These are phyloP conservation scores for Didymella lethalis DNA, from an alignment of 2,329 filamentous ascomycete species.

Conservation along the genomic window DNA sequence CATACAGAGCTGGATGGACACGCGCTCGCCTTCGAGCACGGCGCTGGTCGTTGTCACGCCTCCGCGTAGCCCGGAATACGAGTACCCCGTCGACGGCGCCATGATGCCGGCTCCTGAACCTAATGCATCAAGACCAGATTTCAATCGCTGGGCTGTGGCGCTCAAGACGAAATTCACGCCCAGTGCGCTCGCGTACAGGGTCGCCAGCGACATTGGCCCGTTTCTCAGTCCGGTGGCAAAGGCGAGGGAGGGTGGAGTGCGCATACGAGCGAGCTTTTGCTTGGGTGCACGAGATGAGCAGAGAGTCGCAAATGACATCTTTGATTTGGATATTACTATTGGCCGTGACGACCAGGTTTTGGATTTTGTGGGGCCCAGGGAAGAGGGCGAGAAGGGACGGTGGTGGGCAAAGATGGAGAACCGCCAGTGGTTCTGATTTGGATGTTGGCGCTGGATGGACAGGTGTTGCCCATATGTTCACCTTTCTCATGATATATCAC, in stretches of 20 bases:
- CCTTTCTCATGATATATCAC: not conserved
- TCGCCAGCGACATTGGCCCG: slow-evolving; percentile 52
- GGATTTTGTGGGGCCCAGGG: slow-evolving; percentile 54
- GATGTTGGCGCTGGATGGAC: too few relatives aligned
- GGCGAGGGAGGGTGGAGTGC: slow-evolving; percentile 50
- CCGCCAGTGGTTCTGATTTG: slow-evolving; percentile 55
- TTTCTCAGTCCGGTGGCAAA: slow-evolving; percentile 54
- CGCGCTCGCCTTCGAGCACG: slow-evolving; percentile 49
- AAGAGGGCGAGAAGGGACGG: slow-evolving; percentile 53
- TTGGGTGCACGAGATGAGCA: slow-evolving; percentile 45
- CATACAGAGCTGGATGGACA: slow-evolving; percentile 55
- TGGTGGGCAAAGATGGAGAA: slow-evolving; percentile 54
- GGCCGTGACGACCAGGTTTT: slow-evolving; percentile 52
- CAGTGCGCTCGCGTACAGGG: slow-evolving; percentile 51
- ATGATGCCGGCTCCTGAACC: slow-evolving; percentile 36
- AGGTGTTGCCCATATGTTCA: not conserved
- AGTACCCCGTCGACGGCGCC: slow-evolving; percentile 38
- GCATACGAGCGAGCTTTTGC: slow-evolving; percentile 57
- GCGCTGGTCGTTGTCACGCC: slow-evolving; percentile 50
- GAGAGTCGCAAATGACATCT: slow-evolving; percentile 50
- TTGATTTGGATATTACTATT: slow-evolving; percentile 56
- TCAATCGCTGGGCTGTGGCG: slow-evolving; percentile 53
- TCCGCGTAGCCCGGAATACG: slow-evolving; percentile 32
- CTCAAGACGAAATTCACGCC: slow-evolving; percentile 53
- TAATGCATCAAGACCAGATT: slow-evolving; percentile 31